Evolutionary conservation across 768 basidiomycete species (phyloP), one percentile per base, ranked within the genome.

Genomic region (Russula griseocarnosa): DNA sequence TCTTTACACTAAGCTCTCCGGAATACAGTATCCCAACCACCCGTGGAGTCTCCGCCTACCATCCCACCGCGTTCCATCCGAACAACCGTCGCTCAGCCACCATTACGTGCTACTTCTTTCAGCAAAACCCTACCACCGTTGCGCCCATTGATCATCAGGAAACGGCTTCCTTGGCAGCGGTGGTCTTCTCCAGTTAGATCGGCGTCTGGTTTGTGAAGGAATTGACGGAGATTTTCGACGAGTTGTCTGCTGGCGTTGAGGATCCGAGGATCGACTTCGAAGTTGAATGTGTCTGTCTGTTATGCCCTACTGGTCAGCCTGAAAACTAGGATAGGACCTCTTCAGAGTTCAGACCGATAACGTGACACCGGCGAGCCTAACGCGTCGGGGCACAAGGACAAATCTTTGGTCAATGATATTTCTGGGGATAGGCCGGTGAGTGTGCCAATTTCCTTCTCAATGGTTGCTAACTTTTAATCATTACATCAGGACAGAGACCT

Each of bases 191-290:
- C n/a, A n/a, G n/a, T n/a, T n/a, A n/a, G n/a, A n/a, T n/a, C n/a
- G n/a, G n/a, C n/a, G n/a, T n/a, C n/a, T 30, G 28, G 26, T n/a
- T 66, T 7, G 58, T 58, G 24, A 51, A 49, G 38, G 66, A 65
- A 20, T 66, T 62, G 65, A 50, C 57, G 26, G 51, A 28, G 14
- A 64, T 66, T 57, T 66, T 64, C 11, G 58, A 66, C 22, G 57
- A 64, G 6, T 10, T 65, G 28, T 56, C 49, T 26, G 28, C 18
- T 1, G 3, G 34, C 13, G n/a, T 20, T 40, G 18, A 38, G 11
- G 10, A 30, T 28, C 47, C 28, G 63, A 26, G 30, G 38, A 28
- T 30, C 26, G 14, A 46, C 9, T 32, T 5, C 59, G 11, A 34
- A 51, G 13, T 26, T 40, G 26, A 26, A 42, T 7, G 13, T 11